A percentile compares a stretch with the other conserved stretches of the same genome.
Conservation (phyloP, 805 yeast species). For the Jamesozyma spencerorum region DNA sequence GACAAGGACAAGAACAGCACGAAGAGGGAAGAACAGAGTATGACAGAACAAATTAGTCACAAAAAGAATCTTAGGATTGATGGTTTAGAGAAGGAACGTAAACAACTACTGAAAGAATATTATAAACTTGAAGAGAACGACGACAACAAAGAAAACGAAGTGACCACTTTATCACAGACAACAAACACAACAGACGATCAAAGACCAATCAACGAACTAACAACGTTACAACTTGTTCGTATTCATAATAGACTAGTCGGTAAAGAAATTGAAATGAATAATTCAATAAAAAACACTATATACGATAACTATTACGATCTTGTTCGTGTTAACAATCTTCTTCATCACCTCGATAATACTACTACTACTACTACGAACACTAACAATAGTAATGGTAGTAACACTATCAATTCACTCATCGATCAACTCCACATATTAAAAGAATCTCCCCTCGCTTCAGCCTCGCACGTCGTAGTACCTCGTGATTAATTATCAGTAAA, state of each 20-base stretch:
- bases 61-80: constrained; percentile 20
- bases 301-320: constrained; percentile 70
- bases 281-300: constrained; percentile 56
- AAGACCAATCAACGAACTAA: constrained; percentile 6
- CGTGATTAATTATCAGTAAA: too few relatives aligned
- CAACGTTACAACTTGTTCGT: constrained; percentile 18
- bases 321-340: constrained; percentile 54
- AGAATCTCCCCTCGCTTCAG: too few relatives aligned
- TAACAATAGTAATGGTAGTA: not conserved
- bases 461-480: too few relatives aligned
- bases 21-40: constrained; percentile 1
- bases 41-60: constrained; percentile 28
- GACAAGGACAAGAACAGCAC: not conserved
- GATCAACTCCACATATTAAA: too few relatives aligned
- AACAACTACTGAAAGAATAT: constrained; percentile 21
- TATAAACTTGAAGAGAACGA: constrained; percentile 13
- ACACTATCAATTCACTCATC: not conserved
- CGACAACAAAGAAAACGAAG: too few relatives aligned
- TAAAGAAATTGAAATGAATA: constrained; percentile 24
- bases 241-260: constrained; percentile 23
- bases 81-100: constrained; percentile 17
- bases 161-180: not conserved
- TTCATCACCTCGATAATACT: constrained; percentile 23
- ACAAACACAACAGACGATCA: not conserved
- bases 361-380: not conserved